Base-by-base conservation (phyloP, 2,329 filamentous ascomycete species). In the Clonostachys rosea region DNA sequence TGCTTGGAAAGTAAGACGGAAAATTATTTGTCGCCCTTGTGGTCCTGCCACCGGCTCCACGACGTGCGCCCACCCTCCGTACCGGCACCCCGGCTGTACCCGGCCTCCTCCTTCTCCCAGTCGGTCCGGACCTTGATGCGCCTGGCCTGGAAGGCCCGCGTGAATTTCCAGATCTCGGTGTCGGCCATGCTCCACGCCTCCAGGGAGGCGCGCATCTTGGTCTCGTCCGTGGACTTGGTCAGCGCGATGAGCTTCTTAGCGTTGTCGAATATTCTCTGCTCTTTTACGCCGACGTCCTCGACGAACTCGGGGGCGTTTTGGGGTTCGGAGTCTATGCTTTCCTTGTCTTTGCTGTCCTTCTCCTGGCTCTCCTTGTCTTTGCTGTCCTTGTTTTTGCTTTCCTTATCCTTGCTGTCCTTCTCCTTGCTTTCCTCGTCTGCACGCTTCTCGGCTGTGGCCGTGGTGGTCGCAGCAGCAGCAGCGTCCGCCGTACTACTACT, bases 161-260 rank as follows among this genome's bases (percentile, higher is more conserved):
- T 76, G 59, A 91, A 91, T 57, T 79, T 81, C 87, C 87, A 92
- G 2, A 83, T 82, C 65, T 92, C 87, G 2, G 83, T 84, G 57
- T 92, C 88, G 1, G 82, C 86, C 53, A 90, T 61, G 59, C 81
- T 84, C 81, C 81, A 85, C 11, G 79, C 77, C 60, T 85, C 81
- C n/a, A 82, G 67, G 6, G 77, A 80, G 18, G 72, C 65, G 7
- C 74, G 73, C n/a, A 81, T 52, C 43, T 66, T 65, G 5, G 74
- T 62, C 42, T 79, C 71, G 5, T 66, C 59, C 1, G 65, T 63
- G 5, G 66, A 59, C 54, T 73, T 71, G 51, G 65, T 72, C 44
- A 77, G 60, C 24, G 78, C 74, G 56, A 75, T 65, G 5, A 81
- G 74, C 47, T 72, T 74, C 48, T 71, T 71, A 17, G 71, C 69